phyloP scores from a whole-genome alignment of 108 stramenopile species.

The Nannochloropsis salina region DNA sequence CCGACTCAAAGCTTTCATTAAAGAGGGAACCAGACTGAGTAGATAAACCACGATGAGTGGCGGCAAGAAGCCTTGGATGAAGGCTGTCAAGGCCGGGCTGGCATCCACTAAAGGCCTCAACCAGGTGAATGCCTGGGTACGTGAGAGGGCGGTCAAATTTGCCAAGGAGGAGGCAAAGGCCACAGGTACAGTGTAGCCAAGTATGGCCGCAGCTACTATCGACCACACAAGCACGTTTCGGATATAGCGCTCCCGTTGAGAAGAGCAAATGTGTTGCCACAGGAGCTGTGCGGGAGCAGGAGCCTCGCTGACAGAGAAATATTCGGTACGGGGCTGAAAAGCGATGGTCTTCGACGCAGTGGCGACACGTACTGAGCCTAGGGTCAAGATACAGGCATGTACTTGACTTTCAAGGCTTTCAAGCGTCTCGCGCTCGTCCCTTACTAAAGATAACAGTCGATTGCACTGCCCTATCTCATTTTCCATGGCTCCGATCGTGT shows the following conservation, averaged over 20 bases:
- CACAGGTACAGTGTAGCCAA: background rate
- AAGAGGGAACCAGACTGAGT: background rate
- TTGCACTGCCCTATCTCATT: slow-evolving; percentile 15
- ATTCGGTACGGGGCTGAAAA: background rate
- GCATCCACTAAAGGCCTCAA: background rate
- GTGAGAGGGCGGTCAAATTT: background rate
- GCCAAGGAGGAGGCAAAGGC: background rate
- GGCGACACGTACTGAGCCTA: background rate
- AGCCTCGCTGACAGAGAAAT: background rate
- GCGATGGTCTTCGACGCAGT: background rate
- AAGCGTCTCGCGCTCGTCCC: background rate
- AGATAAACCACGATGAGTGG: background rate
- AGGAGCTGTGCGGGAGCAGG: background rate
- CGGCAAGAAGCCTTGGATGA: slow-evolving; percentile 14
- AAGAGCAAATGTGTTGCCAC: background rate
- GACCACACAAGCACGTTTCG: background rate
- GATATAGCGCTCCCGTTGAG: background rate
- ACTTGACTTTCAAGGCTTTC: background rate
- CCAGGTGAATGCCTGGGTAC: background rate
- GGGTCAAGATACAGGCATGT: background rate
- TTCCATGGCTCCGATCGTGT: background rate
- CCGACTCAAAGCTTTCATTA: background rate
- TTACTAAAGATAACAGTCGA: background rate
- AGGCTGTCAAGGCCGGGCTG: background rate
- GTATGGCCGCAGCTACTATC: background rate